phyloP scores from a whole-genome alignment of 169 alveolate species.

The Sarcocystis neurona region DNA sequence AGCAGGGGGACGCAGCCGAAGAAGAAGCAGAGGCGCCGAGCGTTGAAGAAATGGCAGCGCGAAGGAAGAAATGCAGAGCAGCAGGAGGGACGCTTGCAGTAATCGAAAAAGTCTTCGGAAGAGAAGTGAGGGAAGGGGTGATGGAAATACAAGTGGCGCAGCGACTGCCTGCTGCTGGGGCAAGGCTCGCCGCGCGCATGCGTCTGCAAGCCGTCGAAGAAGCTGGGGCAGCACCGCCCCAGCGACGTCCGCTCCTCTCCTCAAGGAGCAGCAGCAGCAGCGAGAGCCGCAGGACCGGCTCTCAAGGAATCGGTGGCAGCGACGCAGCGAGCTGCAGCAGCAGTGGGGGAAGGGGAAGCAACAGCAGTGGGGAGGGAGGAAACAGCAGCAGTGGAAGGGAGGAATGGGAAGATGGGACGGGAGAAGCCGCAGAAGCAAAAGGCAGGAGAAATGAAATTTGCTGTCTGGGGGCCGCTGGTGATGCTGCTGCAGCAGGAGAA shows the following conservation, averaged over 20 bases:
- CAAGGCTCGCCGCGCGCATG: conserved; percentile 18
- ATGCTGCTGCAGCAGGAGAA: neutral
- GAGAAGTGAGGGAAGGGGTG: neutral
- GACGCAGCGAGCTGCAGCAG: conserved; percentile 32
- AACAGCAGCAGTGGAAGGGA: neutral
- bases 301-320: too few relatives aligned
- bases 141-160: conserved; percentile 7
- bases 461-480: conserved; percentile 23
- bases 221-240: too few relatives aligned
- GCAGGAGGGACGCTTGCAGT: conserved; percentile 22
- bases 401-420: neutral
- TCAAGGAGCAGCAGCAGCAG: conserved; percentile 27
- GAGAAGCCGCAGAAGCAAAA: conserved; percentile 37
- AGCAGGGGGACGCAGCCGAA: neutral
- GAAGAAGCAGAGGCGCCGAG: conserved; percentile 34
- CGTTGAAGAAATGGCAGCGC: conserved; percentile 25
- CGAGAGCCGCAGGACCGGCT: conserved; percentile 6
- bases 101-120: neutral
- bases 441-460: conserved; percentile 49
- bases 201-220: too few relatives aligned
- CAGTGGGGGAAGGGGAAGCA: neutral
- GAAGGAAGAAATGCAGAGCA: neutral
- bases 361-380: conserved; percentile 6
- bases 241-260: too few relatives aligned
- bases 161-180: conserved; percentile 15